Base-by-base conservation (phyloP, 495 filamentous ascomycete genomes). In the Melanomma pulvis-pyrius region DNA sequence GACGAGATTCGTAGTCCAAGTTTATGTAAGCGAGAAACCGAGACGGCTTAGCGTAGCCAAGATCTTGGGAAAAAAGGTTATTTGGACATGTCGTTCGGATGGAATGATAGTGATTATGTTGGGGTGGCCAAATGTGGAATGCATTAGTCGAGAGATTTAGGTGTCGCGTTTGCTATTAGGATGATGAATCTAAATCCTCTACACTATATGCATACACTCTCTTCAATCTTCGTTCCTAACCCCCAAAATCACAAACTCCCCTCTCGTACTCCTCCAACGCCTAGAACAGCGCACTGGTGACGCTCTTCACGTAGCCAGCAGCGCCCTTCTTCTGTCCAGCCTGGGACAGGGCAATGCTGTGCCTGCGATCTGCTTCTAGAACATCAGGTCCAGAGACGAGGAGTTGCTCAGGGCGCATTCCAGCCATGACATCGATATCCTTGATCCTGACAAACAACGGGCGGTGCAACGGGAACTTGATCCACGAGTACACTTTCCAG, bases 401-500 rank as follows among this genome's bases (percentile, higher is more conserved):
- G 4, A 54, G 5, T 26, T 54, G 51, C 15, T 17, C 51, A 2
- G 17, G 56, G 0, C 56, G 1, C 63, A 67, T 60, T 2, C 65
- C 65, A 46, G 65, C 22, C 34, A 63, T 47, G 34, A 68, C 36
- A 57, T 68, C 65, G 36, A 68, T 63, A 24, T 68, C 50, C 54
- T 58, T 62, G 19, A 63, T 51, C n/a, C 19, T 48, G 36, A 68
- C 58, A 22, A 44, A 68, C 26, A 72, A 22, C 5, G 66, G 48
- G 51, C 67, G 67, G 46, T 72, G 52, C 7, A 2, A 4, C 2
- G 69, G 69, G 11, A 34, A 41, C 25, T 48, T 24, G 39, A 56
- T 56, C 65, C 58, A 61, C 15, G 34, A 39, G 61, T 72, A 78
- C 28, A 78, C 17, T 67, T 82, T 82, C 78, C 79, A 81, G 54